A percentile compares a stretch with the other conserved stretches of the same genome.
Evolutionary conservation across 495 filamentous ascomycete species (phyloP).

Genomic region (Rhypophila decipiens): DNA sequence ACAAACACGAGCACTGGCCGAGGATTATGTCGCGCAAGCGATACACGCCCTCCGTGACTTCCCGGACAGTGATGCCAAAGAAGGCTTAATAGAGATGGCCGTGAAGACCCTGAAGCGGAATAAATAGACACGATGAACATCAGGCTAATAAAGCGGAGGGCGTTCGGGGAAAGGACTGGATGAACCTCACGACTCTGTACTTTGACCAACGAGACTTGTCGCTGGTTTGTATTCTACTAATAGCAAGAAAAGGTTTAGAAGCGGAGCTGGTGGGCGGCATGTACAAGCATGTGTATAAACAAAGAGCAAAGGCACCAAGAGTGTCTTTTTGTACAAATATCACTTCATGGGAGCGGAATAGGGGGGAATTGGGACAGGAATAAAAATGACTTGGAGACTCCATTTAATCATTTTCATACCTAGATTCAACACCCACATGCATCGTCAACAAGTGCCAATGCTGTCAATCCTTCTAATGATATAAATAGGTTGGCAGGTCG

Average conservation of each 20-base stretch:
- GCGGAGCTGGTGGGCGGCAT: no score
- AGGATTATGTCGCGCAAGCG: constrained; percentile 87
- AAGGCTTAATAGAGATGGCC: constrained; percentile 87
- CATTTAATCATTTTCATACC: no score
- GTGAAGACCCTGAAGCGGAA: constrained; percentile 82
- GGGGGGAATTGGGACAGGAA: no score
- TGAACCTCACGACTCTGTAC: neutral
- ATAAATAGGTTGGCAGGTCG: no score
- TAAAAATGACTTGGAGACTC: no score
- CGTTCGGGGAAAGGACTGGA: neutral
- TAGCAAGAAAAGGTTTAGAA: constrained; percentile 1
- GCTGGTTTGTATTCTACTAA: constrained; percentile 5
- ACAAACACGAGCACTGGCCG: constrained; percentile 80
- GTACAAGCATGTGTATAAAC: no score
- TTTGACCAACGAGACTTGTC: neutral
- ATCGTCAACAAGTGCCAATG: no score
- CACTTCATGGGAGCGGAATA: no score
- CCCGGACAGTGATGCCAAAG: constrained; percentile 87
- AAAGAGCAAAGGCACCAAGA: no score
- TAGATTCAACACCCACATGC: no score
- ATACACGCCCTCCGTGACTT: constrained; percentile 72
- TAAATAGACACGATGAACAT: constrained; percentile 50
- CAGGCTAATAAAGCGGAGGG: neutral
- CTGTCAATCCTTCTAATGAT: no score
- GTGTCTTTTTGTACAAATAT: no score